These are phyloP conservation scores for Pyricularia grisea DNA, from an alignment of 2,329 filamentous ascomycete genomes.

Conservation along the genomic window DNA sequence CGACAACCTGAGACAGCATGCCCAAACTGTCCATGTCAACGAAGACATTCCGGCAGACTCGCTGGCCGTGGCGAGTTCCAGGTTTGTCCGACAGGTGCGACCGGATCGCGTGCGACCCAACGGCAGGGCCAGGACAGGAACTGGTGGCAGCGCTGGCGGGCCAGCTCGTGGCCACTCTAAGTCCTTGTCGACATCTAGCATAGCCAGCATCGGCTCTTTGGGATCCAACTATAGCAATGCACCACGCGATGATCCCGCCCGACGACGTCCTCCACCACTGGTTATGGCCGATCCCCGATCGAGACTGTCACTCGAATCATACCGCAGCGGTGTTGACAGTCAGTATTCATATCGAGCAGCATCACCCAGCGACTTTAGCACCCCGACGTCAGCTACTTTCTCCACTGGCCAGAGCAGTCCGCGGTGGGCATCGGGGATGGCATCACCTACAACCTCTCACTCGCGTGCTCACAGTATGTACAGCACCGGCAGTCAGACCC, in stretches of 20 bases:
- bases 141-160: slow-evolving; percentile 61
- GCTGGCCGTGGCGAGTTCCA: slow-evolving; percentile 80
- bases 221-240: slow-evolving; percentile 32
- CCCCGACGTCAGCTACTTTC: slow-evolving; percentile 75
- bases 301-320: slow-evolving; percentile 58
- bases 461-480: slow-evolving; percentile 68
- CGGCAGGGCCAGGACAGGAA: slow-evolving; percentile 66
- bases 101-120: slow-evolving; percentile 75
- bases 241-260: slow-evolving; percentile 50
- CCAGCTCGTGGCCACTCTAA: slow-evolving; percentile 77
- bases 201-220: slow-evolving; percentile 61
- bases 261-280: slow-evolving; percentile 69
- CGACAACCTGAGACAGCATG: slow-evolving; percentile 93
- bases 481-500: slow-evolving; percentile 49
- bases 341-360: slow-evolving; percentile 58
- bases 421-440: slow-evolving; percentile 56
- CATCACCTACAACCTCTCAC: slow-evolving; percentile 64
- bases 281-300: slow-evolving; percentile 71
- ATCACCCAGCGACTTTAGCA: slow-evolving; percentile 68
- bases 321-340: slow-evolving; percentile 53
- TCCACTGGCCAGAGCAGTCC: slow-evolving; percentile 71
- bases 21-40: slow-evolving; percentile 94
- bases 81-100: slow-evolving; percentile 85
- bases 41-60: slow-evolving; percentile 94
- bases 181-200: slow-evolving; percentile 76